Evolutionary conservation across 2,329 filamentous ascomycete species (phyloP), one percentile per base, ranked within the genome.

Genomic region (Alternaria consortialis): DNA sequence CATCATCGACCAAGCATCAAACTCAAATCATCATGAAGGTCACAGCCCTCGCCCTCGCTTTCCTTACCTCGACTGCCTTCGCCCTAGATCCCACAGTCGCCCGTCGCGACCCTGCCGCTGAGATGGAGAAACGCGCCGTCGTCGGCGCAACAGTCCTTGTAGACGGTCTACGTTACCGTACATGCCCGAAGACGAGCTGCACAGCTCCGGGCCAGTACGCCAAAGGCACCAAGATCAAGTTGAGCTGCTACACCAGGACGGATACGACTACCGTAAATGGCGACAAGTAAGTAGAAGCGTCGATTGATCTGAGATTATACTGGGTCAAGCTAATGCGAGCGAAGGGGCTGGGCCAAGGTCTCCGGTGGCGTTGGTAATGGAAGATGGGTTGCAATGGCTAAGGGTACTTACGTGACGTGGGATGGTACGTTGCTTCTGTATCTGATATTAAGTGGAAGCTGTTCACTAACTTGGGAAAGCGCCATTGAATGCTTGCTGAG

Each of bases 131-230:
- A 12, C 56, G 56, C 17, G 56, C 56, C 56, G 6, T 47, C 27
- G 27, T 34, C 25, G 42, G 29, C 31, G 56, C 56, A 25, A 58
- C 48, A 12, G 56, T 58, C 48, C 8, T 53, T 11, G 56, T 58
- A 17, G 56, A 58, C 56, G 56, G 56, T 20, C 48, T 58, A 31
- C 56, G 56, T 25, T 58, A 58, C 29, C 48, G 56, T 31, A 53
- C 47, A 2, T 58, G 56, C 31, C 56, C 56, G 27, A 58, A 44
- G 47, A 58, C 56, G 29, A 58, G 48, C 48, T 58, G 56, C 47
- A n/a, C 47, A 11, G 56, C 48, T 25, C 48, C 47, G 13, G 56
- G 56, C 39, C 56, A 58, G 39, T 58, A 54, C 25, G 39, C 56
- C 20, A 53, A 58, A 29, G 56, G 56, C 25, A 54, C 56, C 36